These are phyloP conservation scores for Rhytidiadelphus loreus DNA, from an alignment of 225 moss, liverwort and hornwort genomes.

Conservation along the genomic window DNA sequence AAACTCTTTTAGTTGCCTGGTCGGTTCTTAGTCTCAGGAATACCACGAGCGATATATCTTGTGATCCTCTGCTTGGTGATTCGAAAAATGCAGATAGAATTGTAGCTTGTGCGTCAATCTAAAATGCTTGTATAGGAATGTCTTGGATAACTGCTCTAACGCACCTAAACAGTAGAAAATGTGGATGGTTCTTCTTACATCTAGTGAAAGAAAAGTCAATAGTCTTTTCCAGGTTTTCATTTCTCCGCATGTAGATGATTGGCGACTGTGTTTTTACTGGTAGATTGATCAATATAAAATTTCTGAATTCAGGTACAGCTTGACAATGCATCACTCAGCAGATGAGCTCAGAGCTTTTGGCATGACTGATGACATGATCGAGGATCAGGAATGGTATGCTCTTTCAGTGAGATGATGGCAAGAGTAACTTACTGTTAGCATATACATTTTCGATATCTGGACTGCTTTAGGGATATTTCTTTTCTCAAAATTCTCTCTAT, in stretches of 20 bases:
- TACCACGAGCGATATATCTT: neutral
- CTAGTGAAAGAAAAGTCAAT: neutral
- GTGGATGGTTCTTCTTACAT: neutral
- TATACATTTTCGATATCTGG: neutral
- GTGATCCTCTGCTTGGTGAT: neutral
- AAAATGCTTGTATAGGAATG: neutral
- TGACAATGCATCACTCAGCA: slow-evolving; percentile 79
- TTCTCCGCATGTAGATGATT: neutral
- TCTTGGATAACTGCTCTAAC: neutral
- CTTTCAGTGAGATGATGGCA: neutral
- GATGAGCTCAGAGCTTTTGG: slow-evolving; percentile 87
- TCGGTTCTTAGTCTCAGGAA: neutral
- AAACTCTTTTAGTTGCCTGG: neutral
- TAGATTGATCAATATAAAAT: neutral
- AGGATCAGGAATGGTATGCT: slow-evolving; percentile 89
- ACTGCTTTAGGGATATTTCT: neutral
- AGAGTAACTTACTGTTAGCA: neutral
- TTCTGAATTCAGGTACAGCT: slow-evolving; percentile 59
- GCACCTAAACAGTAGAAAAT: neutral
- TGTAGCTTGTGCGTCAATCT: neutral
- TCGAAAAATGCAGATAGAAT: neutral
- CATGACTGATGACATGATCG: slow-evolving; percentile 96
- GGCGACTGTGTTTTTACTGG: neutral
- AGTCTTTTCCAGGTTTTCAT: neutral
- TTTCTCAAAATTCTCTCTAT: neutral